Evolutionary conservation across 306 rosid species (phyloP).

Genomic region (Luffa acutangula): DNA sequence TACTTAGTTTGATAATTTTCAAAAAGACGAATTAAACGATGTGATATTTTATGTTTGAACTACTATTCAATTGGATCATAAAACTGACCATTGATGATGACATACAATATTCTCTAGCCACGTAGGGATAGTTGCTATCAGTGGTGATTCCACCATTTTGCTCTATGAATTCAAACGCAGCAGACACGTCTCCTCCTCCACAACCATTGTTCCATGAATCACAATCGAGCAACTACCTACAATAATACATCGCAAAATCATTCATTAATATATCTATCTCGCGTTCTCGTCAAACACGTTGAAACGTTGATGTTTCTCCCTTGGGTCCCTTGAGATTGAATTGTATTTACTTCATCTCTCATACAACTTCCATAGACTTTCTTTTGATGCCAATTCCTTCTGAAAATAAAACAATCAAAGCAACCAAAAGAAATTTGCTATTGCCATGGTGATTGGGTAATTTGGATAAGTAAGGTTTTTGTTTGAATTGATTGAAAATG

Average conservation of each 20-base stretch:
- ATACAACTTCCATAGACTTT: slow-evolving; percentile 21
- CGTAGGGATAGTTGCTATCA: slow-evolving; percentile 27
- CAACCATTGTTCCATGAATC: slow-evolving; percentile 25
- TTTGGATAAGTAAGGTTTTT: too few relatives aligned
- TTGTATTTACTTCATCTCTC: slow-evolving; percentile 37
- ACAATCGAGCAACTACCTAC: slow-evolving; percentile 32
- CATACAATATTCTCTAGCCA: slow-evolving; percentile 13
- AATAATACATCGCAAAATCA: too few relatives aligned
- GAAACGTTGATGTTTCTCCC: slow-evolving; percentile 28
- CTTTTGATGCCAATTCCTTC: slow-evolving; percentile 26
- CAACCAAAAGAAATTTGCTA: slow-evolving; percentile 12
- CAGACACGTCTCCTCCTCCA: slow-evolving; percentile 29
- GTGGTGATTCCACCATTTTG: slow-evolving; percentile 24
- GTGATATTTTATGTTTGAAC: neutral
- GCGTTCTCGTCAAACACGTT: slow-evolving; percentile 33
- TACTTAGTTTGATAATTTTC: too few relatives aligned
- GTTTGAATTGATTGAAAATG: too few relatives aligned
- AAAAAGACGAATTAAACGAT: too few relatives aligned
- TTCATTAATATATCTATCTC: slow-evolving; percentile 24
- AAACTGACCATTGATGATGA: slow-evolving; percentile 22
- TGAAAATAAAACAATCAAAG: slow-evolving; percentile 11
- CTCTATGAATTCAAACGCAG: too few relatives aligned
- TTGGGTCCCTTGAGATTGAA: slow-evolving; percentile 15
- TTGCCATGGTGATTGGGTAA: neutral
- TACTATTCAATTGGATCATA: too few relatives aligned